phyloP scores from a whole-genome alignment of 2,329 filamentous ascomycete genomes.

The Colletotrichum sp. region DNA sequence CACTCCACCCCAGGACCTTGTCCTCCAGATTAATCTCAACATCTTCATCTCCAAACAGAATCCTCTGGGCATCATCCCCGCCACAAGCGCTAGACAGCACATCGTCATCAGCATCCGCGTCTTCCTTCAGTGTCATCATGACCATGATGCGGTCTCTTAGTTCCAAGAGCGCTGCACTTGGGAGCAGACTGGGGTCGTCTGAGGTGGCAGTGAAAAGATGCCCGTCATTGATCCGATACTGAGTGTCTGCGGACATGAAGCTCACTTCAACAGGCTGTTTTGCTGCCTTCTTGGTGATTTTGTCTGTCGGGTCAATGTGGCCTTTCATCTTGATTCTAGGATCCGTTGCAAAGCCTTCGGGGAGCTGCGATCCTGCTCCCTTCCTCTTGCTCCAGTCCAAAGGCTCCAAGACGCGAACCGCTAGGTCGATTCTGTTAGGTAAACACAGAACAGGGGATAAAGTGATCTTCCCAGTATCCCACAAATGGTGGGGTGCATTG shows the following conservation, averaged over 20 bases:
- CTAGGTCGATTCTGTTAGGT: too few relatives aligned
- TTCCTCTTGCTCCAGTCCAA: too few relatives aligned
- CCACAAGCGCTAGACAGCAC: neutral
- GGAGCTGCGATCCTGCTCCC: neutral
- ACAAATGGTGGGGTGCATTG: too few relatives aligned
- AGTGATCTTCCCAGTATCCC: too few relatives aligned
- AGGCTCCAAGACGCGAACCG: too few relatives aligned
- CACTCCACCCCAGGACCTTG: neutral
- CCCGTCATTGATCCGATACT: neutral
- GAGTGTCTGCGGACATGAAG: neutral
- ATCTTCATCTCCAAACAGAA: neutral
- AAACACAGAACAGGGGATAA: too few relatives aligned
- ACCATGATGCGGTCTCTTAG: neutral
- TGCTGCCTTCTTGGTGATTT: neutral
- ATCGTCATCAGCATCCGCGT: rapidly evolving
- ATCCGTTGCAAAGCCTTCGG: neutral
- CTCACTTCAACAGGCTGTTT: neutral
- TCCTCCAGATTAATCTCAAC: neutral
- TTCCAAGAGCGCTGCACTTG: neutral
- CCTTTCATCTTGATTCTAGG: neutral
- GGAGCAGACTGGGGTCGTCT: neutral
- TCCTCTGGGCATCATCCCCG: neutral
- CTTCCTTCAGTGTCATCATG: neutral
- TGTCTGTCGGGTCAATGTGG: too few relatives aligned
- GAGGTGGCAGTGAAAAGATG: neutral